A percentile compares a stretch with the other conserved stretches of the same genome.
phyloP scores from a whole-genome alignment of 164 flowering plant genomes.

The Dillenia suffruticosa region DNA sequence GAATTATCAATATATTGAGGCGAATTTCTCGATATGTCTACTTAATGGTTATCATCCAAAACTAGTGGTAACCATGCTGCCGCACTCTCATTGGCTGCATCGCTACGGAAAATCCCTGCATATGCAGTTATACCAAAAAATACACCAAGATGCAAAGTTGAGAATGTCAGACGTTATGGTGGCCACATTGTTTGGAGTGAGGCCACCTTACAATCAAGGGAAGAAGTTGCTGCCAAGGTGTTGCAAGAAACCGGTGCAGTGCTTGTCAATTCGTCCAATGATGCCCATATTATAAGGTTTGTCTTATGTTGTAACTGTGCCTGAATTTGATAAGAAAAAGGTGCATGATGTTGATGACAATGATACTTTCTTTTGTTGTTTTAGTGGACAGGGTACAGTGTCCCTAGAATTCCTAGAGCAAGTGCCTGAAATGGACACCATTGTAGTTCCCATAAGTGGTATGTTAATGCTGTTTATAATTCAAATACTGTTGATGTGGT shows the following conservation, averaged over 20 bases:
- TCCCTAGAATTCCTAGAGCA: conserved; percentile 82
- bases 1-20: neutral
- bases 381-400: conserved; percentile 88
- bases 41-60: conserved; percentile 5
- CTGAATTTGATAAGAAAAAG: neutral
- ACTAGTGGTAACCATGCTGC: conserved; percentile 95
- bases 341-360: neutral
- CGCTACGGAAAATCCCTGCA: conserved; percentile 73
- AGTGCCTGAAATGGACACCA: conserved; percentile 62
- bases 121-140: conserved; percentile 78
- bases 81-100: conserved; percentile 87
- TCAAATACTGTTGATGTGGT: neutral
- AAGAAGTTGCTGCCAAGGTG: conserved; percentile 47
- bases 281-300: conserved; percentile 74
- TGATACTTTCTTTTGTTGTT: conserved; percentile 7
- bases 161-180: conserved; percentile 78
- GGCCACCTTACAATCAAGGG: conserved; percentile 68
- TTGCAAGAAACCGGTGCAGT: conserved; percentile 76
- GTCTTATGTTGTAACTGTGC: neutral
- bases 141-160: conserved; percentile 91
- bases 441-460: conserved; percentile 93
- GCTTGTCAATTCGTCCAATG: conserved; percentile 81
- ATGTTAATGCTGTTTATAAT: conserved; percentile 3
- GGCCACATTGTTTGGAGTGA: conserved; percentile 80
- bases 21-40: conserved; percentile 8